A percentile compares a stretch with the other conserved stretches of the same genome.
These are phyloP conservation scores for Blumeriella jaapii DNA, from an alignment of 2,329 filamentous ascomycete species.

Conservation along the genomic window DNA sequence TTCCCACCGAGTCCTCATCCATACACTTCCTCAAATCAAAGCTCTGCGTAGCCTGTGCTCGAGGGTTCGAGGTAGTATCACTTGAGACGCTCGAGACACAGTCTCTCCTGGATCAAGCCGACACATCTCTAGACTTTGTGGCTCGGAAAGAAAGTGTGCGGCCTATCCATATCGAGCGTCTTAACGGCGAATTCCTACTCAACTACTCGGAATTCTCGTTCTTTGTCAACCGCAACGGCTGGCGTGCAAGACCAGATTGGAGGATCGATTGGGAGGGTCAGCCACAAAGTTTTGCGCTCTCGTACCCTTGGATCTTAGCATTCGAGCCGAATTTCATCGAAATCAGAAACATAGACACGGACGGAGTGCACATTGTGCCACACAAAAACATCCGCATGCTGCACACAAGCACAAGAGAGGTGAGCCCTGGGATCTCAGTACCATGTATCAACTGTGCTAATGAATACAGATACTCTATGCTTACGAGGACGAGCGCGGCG, in stretches of 20 bases:
- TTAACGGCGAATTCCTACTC: slow-evolving; percentile 92
- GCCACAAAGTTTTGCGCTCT: slow-evolving; percentile 84
- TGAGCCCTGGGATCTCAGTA: slow-evolving; percentile 33
- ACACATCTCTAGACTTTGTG: slow-evolving; percentile 96
- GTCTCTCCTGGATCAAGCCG: slow-evolving; percentile 89
- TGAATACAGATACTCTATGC: slow-evolving; percentile 76
- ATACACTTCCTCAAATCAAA: slow-evolving; percentile 97
- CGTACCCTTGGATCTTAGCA: slow-evolving; percentile 91
- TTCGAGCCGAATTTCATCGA: slow-evolving; percentile 98
- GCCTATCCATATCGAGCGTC: slow-evolving; percentile 92
- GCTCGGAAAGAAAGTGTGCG: slow-evolving; percentile 85
- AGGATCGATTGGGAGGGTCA: slow-evolving; percentile 94
- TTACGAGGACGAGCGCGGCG: slow-evolving; percentile 89
- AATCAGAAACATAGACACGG: slow-evolving; percentile 87
- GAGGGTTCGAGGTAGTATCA: slow-evolving; percentile 94
- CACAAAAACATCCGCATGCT: slow-evolving; percentile 96
- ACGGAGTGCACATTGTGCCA: slow-evolving; percentile 89
- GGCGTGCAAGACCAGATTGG: slow-evolving; percentile 93
- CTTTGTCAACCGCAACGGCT: slow-evolving; percentile 97
- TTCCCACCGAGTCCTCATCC: slow-evolving; percentile 93
- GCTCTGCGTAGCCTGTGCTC: slow-evolving; percentile 87
- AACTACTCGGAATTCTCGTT: slow-evolving; percentile 99
- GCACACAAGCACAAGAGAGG: slow-evolving; percentile 93
- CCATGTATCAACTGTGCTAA: slow-evolving; percentile 17
- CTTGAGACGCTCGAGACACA: slow-evolving; percentile 97